These are phyloP conservation scores for Tricholoma matsutake DNA, from an alignment of 768 basidiomycete genomes.

Conservation along the genomic window DNA sequence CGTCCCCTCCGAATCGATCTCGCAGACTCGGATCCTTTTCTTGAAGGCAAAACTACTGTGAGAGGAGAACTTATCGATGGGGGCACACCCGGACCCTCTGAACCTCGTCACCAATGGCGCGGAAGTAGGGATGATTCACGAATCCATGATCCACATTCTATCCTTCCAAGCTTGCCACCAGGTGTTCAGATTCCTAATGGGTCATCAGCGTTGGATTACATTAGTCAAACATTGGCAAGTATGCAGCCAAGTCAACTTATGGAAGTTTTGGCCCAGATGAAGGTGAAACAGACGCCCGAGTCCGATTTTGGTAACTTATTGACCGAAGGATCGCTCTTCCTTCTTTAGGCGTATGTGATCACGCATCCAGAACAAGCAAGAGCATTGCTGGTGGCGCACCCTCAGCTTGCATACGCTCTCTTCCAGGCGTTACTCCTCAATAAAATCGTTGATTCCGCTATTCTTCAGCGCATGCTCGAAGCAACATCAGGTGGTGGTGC, in stretches of 20 bases:
- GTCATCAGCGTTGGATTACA: slow-evolving; percentile 70
- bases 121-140: slow-evolving; percentile 34
- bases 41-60: slow-evolving; percentile 87
- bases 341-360: slow-evolving; percentile 81
- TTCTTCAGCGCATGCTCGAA: slow-evolving; percentile 69
- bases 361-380: slow-evolving; percentile 90
- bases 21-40: slow-evolving; percentile 89
- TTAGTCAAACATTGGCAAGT: slow-evolving; percentile 80
- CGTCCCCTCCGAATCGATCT: slow-evolving; percentile 92
- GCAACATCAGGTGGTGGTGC: slow-evolving; percentile 27
- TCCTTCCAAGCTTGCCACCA: slow-evolving; percentile 66
- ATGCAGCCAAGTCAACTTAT: slow-evolving; percentile 83
- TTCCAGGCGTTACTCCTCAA: slow-evolving; percentile 93
- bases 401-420: slow-evolving; percentile 93
- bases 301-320: slow-evolving; percentile 3
- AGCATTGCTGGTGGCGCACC: slow-evolving; percentile 73
- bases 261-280: slow-evolving; percentile 97
- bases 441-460: slow-evolving; percentile 87
- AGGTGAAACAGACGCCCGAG: slow-evolving; percentile 55
- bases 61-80: slow-evolving; percentile 78
- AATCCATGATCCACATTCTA: slow-evolving; percentile 45
- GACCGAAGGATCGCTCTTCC: slow-evolving; percentile 6
- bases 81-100: slow-evolving; percentile 52
- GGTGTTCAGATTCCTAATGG: slow-evolving; percentile 77
- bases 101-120: slow-evolving; percentile 53